phyloP scores from a whole-genome alignment of 2,329 filamentous ascomycete genomes.

The Xylariaceae sp. region DNA sequence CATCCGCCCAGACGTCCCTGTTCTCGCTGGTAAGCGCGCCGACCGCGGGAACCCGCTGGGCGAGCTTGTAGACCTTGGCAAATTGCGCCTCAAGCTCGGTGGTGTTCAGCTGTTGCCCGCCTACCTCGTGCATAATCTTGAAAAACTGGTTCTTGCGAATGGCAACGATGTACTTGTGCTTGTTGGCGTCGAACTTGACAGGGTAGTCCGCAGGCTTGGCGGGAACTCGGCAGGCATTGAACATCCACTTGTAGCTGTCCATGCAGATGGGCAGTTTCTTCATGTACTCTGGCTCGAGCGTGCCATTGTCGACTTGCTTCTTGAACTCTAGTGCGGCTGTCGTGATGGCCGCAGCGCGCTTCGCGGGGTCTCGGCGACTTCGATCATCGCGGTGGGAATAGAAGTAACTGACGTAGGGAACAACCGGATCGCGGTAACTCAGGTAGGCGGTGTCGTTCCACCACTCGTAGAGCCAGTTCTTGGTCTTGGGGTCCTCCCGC shows the following conservation, averaged over 20 bases:
- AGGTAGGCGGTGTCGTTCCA: constrained; percentile 97
- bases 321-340: constrained; percentile 90
- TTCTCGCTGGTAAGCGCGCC: constrained; percentile 88
- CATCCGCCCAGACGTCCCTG: constrained; percentile 87
- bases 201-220: constrained; percentile 78
- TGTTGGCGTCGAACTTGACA: constrained; percentile 68
- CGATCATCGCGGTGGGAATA: constrained; percentile 97
- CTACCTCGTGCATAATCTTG: constrained; percentile 78
- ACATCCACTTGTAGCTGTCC: constrained; percentile 99
- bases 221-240: constrained; percentile 85
- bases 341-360: constrained; percentile 86
- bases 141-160: constrained; percentile 97
- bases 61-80: constrained; percentile 73
- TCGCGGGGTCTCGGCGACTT: constrained; percentile 78
- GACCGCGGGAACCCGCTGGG: constrained; percentile 66
- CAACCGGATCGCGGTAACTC: constrained; percentile 87
- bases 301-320: constrained; percentile 76
- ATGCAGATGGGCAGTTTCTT: constrained; percentile 96
- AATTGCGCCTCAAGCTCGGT: constrained; percentile 90
- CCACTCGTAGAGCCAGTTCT: constrained; percentile 97
- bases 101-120: constrained; percentile 80
- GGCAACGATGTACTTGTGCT: constrained; percentile 83
- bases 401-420: constrained; percentile 99
- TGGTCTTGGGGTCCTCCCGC: constrained; percentile 71
- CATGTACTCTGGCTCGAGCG: constrained; percentile 97